Conservation (phyloP, 257 asterid genomes). For the Solanum raphanifolium region DNA sequence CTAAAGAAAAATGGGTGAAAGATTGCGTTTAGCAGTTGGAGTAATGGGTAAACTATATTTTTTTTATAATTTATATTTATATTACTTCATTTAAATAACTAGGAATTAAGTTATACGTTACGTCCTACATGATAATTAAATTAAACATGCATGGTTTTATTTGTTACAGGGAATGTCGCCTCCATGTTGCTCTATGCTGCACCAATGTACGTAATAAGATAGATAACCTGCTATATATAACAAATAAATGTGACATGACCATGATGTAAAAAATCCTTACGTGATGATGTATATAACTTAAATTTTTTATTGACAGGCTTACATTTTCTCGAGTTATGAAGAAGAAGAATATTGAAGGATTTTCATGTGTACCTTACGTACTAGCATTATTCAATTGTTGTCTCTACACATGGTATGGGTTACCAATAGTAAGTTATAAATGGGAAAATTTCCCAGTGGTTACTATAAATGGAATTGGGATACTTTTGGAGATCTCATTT, state of each 20-base stretch:
- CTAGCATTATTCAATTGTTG: slow-evolving; percentile 54
- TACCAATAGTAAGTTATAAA: slow-evolving; percentile 58
- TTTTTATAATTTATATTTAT: neutral
- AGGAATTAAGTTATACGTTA: neutral
- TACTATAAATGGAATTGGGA: slow-evolving; percentile 60
- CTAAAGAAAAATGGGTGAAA: slow-evolving; percentile 40
- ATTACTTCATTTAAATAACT: neutral
- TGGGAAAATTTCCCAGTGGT: slow-evolving; percentile 73
- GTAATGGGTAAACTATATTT: slow-evolving; percentile 32
- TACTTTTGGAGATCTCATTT: slow-evolving; percentile 58
- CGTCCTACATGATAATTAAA: neutral
- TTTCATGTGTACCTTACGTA: slow-evolving; percentile 60
- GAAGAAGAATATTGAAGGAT: slow-evolving; percentile 49
- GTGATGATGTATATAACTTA: no score
- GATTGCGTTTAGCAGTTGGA: slow-evolving; percentile 60
- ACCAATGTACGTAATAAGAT: slow-evolving; percentile 34
- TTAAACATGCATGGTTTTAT: neutral
- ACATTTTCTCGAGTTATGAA: slow-evolving; percentile 44
- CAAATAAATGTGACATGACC: neutral
- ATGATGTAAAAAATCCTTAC: no score
- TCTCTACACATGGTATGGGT: slow-evolving; percentile 77
- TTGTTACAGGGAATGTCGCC: slow-evolving; percentile 59
- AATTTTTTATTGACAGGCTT: slow-evolving; percentile 19
- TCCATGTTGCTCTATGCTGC: slow-evolving; percentile 62
- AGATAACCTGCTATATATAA: neutral